phyloP scores from a whole-genome alignment of 1,284 basidiomycete species.

The Hemileia vastatrix region DNA sequence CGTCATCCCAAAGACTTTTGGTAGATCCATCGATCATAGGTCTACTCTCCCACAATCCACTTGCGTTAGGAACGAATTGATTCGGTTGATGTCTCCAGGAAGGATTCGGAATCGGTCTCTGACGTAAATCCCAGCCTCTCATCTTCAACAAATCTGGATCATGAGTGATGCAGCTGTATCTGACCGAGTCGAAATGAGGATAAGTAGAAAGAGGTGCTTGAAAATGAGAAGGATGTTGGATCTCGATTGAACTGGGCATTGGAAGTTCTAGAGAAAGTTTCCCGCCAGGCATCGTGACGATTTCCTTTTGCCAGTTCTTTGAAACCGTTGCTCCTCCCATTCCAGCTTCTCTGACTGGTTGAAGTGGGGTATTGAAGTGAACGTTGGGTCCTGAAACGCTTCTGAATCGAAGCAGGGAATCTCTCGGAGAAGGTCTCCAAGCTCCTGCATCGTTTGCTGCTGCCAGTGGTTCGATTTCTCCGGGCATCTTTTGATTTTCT shows the following conservation, averaged over 20 bases:
- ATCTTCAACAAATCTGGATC: neutral
- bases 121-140: neutral
- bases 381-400: neutral
- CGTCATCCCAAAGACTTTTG: conserved; percentile 6
- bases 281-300: neutral
- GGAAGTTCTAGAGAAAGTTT: neutral
- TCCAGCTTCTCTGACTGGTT: neutral
- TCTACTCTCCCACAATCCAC: neutral
- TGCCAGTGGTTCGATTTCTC: neutral
- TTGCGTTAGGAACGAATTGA: neutral
- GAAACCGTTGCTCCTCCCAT: neutral
- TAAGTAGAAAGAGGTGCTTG: neutral
- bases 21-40: neutral
- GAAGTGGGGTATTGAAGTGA: neutral
- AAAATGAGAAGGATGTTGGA: neutral
- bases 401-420: neutral
- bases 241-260: neutral
- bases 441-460: neutral
- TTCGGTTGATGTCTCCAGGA: neutral
- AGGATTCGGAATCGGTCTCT: neutral
- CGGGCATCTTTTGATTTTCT: neutral
- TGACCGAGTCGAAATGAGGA: neutral
- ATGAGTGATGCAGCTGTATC: neutral
- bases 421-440: neutral
- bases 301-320: neutral